Conservation (phyloP, 441 rosid genomes). For the Hura crepitans region DNA sequence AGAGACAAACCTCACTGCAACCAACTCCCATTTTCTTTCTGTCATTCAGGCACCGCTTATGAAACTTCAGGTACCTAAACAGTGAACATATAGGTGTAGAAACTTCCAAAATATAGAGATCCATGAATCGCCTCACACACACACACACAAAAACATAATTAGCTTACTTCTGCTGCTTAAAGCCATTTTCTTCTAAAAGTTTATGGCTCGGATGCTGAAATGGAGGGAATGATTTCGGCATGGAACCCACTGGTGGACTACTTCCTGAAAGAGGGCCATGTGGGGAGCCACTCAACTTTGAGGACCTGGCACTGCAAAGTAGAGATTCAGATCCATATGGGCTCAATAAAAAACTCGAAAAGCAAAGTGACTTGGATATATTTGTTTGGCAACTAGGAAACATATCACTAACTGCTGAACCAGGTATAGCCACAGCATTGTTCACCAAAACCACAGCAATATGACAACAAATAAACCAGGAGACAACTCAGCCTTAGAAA, state of each 20-base stretch:
- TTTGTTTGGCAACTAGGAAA: background rate
- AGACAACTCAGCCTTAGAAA: constrained; percentile 1
- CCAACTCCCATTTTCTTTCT: constrained; percentile 88
- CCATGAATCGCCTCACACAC: background rate
- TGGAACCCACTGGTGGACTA: constrained; percentile 94
- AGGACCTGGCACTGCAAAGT: constrained; percentile 60
- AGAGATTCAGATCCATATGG: constrained; percentile 13
- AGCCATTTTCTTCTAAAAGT: constrained; percentile 92
- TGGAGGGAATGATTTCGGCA: constrained; percentile 86
- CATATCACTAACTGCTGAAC: constrained; percentile 2
- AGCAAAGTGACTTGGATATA: background rate
- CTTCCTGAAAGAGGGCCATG: constrained; percentile 63
- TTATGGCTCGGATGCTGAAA: constrained; percentile 98
- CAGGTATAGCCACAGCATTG: background rate
- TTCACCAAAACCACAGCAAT: background rate
- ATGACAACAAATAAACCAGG: constrained; percentile 7
- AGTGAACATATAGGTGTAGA: constrained; percentile 26
- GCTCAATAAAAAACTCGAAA: constrained; percentile 8
- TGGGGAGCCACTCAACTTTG: constrained; percentile 79
- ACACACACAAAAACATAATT: constrained; percentile 20
- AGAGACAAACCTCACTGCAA: constrained; percentile 78
- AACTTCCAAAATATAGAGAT: constrained; percentile 6
- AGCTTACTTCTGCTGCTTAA: constrained; percentile 90
- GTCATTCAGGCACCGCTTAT: constrained; percentile 82
- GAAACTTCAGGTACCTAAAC: constrained; percentile 81